These are phyloP conservation scores for Scedosporium apiospermum DNA, from an alignment of 2,329 filamentous ascomycete genomes.

Conservation along the genomic window DNA sequence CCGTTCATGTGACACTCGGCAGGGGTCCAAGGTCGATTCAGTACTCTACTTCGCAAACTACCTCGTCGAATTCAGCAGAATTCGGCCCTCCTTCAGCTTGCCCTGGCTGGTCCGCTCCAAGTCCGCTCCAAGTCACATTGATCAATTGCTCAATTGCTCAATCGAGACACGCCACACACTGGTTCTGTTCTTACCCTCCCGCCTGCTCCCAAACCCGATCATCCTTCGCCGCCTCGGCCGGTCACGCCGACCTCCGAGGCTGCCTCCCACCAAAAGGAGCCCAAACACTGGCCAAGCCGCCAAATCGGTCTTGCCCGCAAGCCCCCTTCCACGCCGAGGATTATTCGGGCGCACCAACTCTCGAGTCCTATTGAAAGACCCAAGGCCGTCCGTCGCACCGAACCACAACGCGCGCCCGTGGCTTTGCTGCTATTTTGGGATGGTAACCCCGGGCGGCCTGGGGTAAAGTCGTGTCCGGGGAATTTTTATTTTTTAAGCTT, in stretches of 20 bases:
- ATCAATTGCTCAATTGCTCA: neutral
- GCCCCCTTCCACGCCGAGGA: neutral
- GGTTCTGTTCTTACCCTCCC: neutral
- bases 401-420: neutral
- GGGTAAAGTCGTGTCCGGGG: neutral
- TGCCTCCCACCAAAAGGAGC: neutral
- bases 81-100: no score
- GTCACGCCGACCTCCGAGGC: neutral
- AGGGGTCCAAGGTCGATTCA: no score
- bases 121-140: no score
- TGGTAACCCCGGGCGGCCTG: neutral
- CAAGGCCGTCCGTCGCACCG: neutral
- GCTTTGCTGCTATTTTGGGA: neutral
- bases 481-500: neutral
- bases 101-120: no score
- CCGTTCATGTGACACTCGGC: no score
- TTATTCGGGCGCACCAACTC: neutral
- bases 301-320: neutral
- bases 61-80: no score
- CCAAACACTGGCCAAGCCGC: neutral
- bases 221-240: neutral
- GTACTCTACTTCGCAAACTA: no score
- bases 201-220: neutral
- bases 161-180: neutral
- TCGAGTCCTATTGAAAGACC: neutral